Evolutionary conservation across 192 early-diverging fungal genomes (phyloP).

Genomic region (Coemansia sp.): DNA sequence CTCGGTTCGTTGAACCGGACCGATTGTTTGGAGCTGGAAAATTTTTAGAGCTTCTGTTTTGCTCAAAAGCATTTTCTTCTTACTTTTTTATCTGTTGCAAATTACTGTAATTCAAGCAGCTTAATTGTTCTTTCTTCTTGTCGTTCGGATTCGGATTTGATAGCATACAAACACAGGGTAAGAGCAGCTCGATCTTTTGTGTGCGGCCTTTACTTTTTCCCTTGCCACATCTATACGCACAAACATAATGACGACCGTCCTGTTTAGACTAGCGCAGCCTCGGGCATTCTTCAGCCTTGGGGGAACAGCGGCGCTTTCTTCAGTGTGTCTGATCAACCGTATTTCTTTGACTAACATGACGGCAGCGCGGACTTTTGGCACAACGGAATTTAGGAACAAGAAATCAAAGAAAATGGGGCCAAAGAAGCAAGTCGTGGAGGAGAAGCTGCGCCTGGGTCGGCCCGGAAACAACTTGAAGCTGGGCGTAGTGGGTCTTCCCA

Average conservation of each 20-base stretch:
- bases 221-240: neutral
- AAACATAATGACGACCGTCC: neutral
- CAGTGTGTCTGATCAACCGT: neutral
- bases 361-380: neutral
- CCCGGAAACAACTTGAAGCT: constrained; percentile 88
- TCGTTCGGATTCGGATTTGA: neutral
- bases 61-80: neutral
- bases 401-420: constrained; percentile 64
- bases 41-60: neutral
- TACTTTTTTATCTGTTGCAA: constrained; percentile 5
- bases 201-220: neutral
- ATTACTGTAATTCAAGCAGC: neutral
- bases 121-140: neutral
- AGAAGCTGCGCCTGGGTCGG: constrained; percentile 75
- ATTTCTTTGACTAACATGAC: neutral
- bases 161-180: neutral
- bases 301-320: neutral
- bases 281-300: neutral
- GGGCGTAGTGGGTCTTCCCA: constrained; percentile 97
- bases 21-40: neutral
- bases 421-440: constrained; percentile 75
- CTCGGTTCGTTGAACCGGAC: neutral
- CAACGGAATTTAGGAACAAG: constrained; percentile 1
- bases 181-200: neutral
- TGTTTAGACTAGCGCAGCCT: neutral